Evolutionary conservation across 148 eudicot genomes (phyloP), one percentile per base, ranked within the genome.

Genomic region (Spergularia bocconei): DNA sequence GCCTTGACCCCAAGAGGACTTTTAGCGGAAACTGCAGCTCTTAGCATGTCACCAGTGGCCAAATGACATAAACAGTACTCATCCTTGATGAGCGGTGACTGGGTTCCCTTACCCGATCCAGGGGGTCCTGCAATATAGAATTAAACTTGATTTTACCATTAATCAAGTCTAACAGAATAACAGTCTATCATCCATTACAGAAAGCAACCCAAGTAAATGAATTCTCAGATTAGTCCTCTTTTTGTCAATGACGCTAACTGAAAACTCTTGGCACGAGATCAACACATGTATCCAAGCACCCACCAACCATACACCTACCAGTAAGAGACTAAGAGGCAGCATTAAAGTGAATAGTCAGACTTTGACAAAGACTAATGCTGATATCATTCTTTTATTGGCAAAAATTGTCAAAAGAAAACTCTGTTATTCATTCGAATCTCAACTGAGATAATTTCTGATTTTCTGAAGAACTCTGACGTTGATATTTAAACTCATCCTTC

Each of bases 81-180:
- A 74, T 93, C 97, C 84, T 93, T 93, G 53, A 93, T 87, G n/a
- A 92, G 19, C 33, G 98, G 98, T n/a, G 98, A 95, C 74, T 95
- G 98, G 61, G 98, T 95, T 55, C 98, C 98, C 86, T 95, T 95
- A 17, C 98, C 98, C 15, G 92, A 95, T 77, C 96, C 98, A 73
- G 98, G 97, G 57, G 98, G 98, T 63, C 98, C 97, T 95, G 85
- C 59, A n/a, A 55, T 58, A 59, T 64, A 15, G 23, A 52, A 77
- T 19, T 12, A n/a, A n/a, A 47, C 63, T 53, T 44, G 6, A 67
- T 36, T 17, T 17, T n/a, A 38, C 13, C 13, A 71, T 11, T 10
- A 44, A 51, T 15, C 7, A 51, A 64, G 17, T 23, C 56, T 69
- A 74, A 4, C 23, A 10, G 36, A 29, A 29, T 2, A 29, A 29